Base-by-base conservation (phyloP, 495 filamentous ascomycete genomes). In the Aspergillus steynii region DNA sequence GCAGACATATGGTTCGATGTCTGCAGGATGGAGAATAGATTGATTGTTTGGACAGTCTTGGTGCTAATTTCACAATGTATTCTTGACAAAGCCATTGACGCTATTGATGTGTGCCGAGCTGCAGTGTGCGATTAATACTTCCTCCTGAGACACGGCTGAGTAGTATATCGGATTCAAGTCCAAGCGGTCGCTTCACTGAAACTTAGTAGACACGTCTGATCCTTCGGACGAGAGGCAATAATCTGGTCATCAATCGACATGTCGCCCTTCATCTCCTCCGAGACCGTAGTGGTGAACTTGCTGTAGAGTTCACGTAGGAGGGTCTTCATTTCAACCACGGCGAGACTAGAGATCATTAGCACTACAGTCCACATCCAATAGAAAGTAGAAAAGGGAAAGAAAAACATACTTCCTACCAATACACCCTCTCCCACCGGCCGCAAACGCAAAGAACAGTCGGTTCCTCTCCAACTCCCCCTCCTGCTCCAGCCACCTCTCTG, bases 261-360 rank as follows among this genome's bases (percentile, higher is more conserved):
- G 27, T 68, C 72, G 14, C 67, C 76, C 27, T 55, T 69, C 85
- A 86, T 87, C 42, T 80, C 73, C 4, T 63, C 59, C 7, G 85
- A 81, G 5, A 85, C 78, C 0, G 73, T 65, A 2, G 86, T 87
- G 14, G 69, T 75, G 53, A 82, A 88, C 4, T 69, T 73, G 5
- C 81, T 81, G 67, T 89, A 89, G 3, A 88, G 77, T 47, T 81
- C 83, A 26, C 71, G 71, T 20, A 89, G 74, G 37, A 88, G 67
- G 9, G 77, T 75, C 71, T 86, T 88, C 85, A 89, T 88, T 66
- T 89, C 86, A 32, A 82, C 80, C n/a, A 86, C 77, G 0, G 85
- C 86, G 45, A 89, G 75, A 67, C 86, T 88, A 60, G 9, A 28
- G 12, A 2, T 55, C 6, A 66, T 57, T 34, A 84, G 83, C 12